Conservation (phyloP, 2,329 filamentous ascomycete genomes). For the Zasmidium cellare region DNA sequence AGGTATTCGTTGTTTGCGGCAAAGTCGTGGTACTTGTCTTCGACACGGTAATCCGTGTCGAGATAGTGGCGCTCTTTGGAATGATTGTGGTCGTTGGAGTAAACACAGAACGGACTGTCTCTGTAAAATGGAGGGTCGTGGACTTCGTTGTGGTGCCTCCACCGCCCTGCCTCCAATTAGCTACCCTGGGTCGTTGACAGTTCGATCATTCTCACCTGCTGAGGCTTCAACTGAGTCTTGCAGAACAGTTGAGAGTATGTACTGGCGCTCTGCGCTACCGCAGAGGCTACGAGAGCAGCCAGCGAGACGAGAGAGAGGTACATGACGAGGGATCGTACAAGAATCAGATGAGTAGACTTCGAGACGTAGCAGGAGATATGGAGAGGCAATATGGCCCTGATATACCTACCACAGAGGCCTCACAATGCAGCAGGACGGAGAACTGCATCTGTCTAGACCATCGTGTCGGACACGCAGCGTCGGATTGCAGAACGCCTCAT, state of each 20-base stretch:
- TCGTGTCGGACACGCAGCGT: not conserved
- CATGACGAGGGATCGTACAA: not conserved
- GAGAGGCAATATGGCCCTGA: not conserved
- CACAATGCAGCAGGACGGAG: not conserved
- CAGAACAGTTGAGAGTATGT: conserved; percentile 7
- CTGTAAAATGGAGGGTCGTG: conserved; percentile 1
- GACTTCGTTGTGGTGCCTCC: conserved; percentile 7
- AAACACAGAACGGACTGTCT: not conserved
- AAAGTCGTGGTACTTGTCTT: conserved; percentile 8
- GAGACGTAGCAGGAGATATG: too few species aligned
- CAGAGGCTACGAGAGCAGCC: not conserved
- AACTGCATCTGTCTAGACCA: not conserved
- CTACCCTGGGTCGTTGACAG: not conserved
- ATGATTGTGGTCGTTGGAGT: conserved; percentile 1
- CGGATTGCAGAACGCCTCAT: not conserved
- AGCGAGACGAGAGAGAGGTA: not conserved
- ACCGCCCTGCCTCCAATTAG: not conserved
- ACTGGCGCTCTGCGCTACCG: not conserved
- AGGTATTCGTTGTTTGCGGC: conserved; percentile 14
- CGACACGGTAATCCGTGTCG: not conserved
- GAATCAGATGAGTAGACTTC: not conserved
- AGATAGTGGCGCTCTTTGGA: not conserved
- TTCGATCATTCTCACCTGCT: not conserved
- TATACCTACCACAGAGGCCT: not conserved
- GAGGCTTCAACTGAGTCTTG: conserved; percentile 2